Conservation (phyloP, 176 grass and related monocot genomes). For the Zea mays region Zm-B73-REFERENCE-NAM-5.0 NC_050105.1:48129001-48129500, state of each 20-base stretch:
- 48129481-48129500: not conserved
- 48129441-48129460: not conserved
- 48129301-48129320: constrained; percentile 6
- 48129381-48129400: constrained; percentile 25
- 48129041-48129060: constrained; percentile 23
- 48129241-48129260: constrained; percentile 30
- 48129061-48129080: not conserved
- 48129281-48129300: constrained; percentile 28
- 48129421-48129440: not conserved
- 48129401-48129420: not conserved
- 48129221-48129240: not conserved
- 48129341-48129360: constrained; percentile 45
- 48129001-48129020: not conserved
- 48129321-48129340: constrained; percentile 38
- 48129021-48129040: not conserved
- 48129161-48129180: not conserved
- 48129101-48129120: too few relatives aligned
- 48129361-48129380: constrained; percentile 28
- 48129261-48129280: constrained; percentile 30
- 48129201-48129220: constrained; percentile 1
- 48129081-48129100: too few relatives aligned
- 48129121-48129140: too few relatives aligned
- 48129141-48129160: not conserved
- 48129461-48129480: constrained; percentile 10
- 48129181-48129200: not conserved